Base-by-base conservation (phyloP, 768 basidiomycete genomes). In the Filobasidium floriforme region DNA sequence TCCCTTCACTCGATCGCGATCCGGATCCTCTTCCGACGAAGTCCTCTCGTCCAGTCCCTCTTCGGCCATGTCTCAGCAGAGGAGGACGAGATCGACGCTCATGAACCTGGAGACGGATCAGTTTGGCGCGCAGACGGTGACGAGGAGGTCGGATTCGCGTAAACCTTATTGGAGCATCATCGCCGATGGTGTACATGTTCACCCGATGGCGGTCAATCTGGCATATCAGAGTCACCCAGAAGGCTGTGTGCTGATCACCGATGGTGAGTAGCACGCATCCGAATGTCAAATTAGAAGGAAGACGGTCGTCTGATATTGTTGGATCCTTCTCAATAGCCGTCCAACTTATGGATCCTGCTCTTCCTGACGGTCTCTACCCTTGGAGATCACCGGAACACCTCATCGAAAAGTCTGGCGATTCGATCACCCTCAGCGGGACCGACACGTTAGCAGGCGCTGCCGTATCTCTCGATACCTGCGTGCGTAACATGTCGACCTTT, bases 151-250 rank as follows among this genome's bases (percentile, higher is more conserved):
- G 26, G n/a, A 28, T 5, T 57, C 55, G 55, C 55, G 18, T 6
- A 57, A 89, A 69, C 92, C 92, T 15, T 93, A 85, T 78, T 94
- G 89, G 73, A 90, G 88, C 62, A 80, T 93, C 62, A 94, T 93
- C 68, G 90, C 90, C 7, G 92, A 94, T 75, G 92, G 91, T 0
- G 85, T 92, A 62, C 92, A 94, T 74, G 89, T 86, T 14, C 91
- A 93, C 77, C 91, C 92, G 18, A 89, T 91, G 75, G 89, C 89
- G 52, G 89, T 93, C 65, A 82, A 89, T 72, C 88, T 92, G 67
- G 92, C 92, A 0, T 92, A 92, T 77, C 85, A 87, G 41, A 84
- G 88, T 0, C 86, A 87, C 72, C 88, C 88, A 10, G 88, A 91
- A 9, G 89, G 90, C 1, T 92, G 90, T 73, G 86, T 94, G 41